Conservation (phyloP, 169 alveolate species). For the Babesia ovata region DNA sequence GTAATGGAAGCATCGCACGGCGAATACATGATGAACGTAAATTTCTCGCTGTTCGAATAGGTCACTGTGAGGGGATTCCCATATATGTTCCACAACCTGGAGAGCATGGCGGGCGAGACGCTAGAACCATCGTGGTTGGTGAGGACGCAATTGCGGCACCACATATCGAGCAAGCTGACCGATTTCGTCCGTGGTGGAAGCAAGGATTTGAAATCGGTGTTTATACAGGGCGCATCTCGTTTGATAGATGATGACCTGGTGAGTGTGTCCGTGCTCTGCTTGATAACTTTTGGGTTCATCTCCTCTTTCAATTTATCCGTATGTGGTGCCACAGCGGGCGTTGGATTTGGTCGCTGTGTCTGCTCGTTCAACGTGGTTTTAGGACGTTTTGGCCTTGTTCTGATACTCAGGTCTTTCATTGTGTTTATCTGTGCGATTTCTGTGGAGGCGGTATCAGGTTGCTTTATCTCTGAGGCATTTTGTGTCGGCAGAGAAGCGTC, state of each 20-base stretch:
- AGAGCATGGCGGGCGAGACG: conserved; percentile 41
- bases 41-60: conserved; percentile 24
- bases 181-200: background rate
- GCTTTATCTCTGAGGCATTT: too few species aligned
- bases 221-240: too few species aligned
- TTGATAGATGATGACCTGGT: too few species aligned
- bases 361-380: conserved; percentile 26
- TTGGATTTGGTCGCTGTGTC: background rate
- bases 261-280: too few species aligned
- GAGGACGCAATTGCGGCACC: conserved; percentile 39
- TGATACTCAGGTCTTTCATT: too few species aligned
- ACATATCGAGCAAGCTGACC: conserved; percentile 19
- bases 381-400: too few species aligned
- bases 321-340: too few species aligned
- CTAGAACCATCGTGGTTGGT: conserved; percentile 47
- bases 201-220: background rate
- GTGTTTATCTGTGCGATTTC: too few species aligned
- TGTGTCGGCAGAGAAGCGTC: background rate
- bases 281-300: background rate
- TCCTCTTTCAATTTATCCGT: background rate
- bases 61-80: conserved; percentile 47
- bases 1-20: conserved; percentile 29
- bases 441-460: too few species aligned
- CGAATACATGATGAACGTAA: conserved; percentile 42
- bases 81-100: conserved; percentile 46